A percentile compares a stretch with the other conserved stretches of the same genome.
These are phyloP conservation scores for Ophiostoma fasciatum DNA, from an alignment of 2,329 filamentous ascomycete species.

Conservation along the genomic window DNA sequence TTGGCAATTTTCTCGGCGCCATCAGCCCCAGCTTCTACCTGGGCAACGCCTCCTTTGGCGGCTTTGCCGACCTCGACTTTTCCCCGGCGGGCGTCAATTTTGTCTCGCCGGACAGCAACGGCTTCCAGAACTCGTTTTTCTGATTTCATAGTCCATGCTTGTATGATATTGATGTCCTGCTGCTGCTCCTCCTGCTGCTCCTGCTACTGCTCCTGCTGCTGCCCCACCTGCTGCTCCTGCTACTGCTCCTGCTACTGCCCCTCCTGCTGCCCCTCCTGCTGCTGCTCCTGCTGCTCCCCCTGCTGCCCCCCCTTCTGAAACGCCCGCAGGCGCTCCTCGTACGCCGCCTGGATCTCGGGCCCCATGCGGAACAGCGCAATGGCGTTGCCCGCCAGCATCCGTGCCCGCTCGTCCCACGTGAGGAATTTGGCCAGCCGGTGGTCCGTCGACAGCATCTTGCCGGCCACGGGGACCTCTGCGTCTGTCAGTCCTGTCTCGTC, in stretches of 20 bases:
- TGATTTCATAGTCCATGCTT: no score
- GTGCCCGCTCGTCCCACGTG: not conserved
- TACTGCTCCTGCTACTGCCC: no score
- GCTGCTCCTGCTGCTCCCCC: no score
- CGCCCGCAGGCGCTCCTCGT: not conserved
- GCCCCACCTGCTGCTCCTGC: no score
- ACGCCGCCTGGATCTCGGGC: not conserved
- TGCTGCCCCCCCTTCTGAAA: no score
- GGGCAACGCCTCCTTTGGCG: not conserved
- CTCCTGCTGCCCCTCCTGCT: no score
- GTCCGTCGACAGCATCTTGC: slow-evolving; percentile 1
- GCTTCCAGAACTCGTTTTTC: not conserved
- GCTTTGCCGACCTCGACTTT: not conserved
- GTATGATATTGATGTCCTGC: no score
- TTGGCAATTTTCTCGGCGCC: not conserved
- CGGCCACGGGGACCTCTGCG: slow-evolving; percentile 1
- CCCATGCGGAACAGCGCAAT: slow-evolving; percentile 1
- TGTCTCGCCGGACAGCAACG: not conserved
- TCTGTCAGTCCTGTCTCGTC: no score
- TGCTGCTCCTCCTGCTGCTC: no score
- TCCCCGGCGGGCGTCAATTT: not conserved
- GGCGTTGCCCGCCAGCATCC: not conserved
- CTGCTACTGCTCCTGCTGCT: no score
- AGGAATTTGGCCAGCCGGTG: not conserved
- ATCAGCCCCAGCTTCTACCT: not conserved